Conservation (phyloP, 345 rosid species). For the Rhodamnia argentea region DNA sequence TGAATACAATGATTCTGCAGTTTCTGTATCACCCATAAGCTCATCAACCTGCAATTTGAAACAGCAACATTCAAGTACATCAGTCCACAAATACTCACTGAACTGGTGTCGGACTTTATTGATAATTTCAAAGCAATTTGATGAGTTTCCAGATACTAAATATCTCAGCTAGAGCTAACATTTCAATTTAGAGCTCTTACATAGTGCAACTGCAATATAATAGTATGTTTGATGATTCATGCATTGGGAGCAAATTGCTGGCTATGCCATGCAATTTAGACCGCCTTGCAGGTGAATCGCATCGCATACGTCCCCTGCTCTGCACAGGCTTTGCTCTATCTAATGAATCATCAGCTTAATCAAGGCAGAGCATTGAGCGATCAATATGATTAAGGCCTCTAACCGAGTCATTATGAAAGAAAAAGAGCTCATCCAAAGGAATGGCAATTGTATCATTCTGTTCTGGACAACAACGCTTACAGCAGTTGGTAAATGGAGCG, state of each 20-base stretch:
- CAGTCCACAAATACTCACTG: background rate
- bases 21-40: constrained; percentile 57
- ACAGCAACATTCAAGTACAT: background rate
- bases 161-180: background rate
- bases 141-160: background rate
- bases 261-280: background rate
- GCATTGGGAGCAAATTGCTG: background rate
- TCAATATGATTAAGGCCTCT: background rate
- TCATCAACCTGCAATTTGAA: constrained; percentile 50
- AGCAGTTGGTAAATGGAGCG: background rate
- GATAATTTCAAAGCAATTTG: background rate
- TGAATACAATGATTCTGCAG: constrained; percentile 51
- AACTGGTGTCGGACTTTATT: background rate
- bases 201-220: background rate
- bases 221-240: background rate
- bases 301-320: background rate
- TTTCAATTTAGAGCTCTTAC: background rate
- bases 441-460: background rate
- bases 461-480: background rate
- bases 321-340: background rate
- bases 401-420: background rate
- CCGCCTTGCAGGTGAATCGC: background rate
- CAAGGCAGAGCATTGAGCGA: background rate
- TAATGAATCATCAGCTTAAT: background rate
- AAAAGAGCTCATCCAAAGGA: background rate